phyloP scores from a whole-genome alignment of 371 early-diverging fungal genomes.

The Lichtheimia corymbifera region DNA sequence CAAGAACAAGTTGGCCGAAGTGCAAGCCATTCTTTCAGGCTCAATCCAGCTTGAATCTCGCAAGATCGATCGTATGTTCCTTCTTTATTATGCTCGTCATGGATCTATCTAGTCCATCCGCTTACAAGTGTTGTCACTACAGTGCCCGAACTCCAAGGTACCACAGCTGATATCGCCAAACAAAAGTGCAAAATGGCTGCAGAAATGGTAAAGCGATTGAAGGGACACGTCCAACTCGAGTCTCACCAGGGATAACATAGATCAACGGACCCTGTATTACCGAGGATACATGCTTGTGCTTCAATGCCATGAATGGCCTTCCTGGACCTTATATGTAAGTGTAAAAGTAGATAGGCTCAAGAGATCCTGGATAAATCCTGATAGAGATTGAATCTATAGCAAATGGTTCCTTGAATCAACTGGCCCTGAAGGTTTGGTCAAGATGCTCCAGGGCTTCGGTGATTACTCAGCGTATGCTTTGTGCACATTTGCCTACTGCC shows the following conservation, averaged over 20 bases:
- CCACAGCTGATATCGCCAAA: constrained; percentile 69
- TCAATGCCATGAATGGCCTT: constrained; percentile 89
- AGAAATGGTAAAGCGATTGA: constrained; percentile 41
- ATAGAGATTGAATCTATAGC: constrained; percentile 34
- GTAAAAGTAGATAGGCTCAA: not conserved
- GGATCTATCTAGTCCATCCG: not conserved
- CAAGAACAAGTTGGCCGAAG: constrained; percentile 90
- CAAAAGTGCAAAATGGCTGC: constrained; percentile 84
- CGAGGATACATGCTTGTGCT: constrained; percentile 94
- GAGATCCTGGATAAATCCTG: not conserved
- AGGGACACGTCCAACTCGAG: not conserved
- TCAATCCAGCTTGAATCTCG: constrained; percentile 66
- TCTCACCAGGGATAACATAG: constrained; percentile 27
- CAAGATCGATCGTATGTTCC: constrained; percentile 72
- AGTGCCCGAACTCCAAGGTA: constrained; percentile 92
- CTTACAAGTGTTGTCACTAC: not conserved
- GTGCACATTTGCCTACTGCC: constrained; percentile 89
- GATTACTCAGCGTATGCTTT: constrained; percentile 86
- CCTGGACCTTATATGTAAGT: constrained; percentile 88
- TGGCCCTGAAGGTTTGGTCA: constrained; percentile 80
- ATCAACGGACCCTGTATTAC: constrained; percentile 84
- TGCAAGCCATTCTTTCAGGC: constrained; percentile 76
- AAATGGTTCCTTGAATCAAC: constrained; percentile 93
- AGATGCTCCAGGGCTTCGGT: constrained; percentile 84
- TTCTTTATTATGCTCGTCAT: not conserved